Conservation (phyloP, 192 early-diverging fungal species). For the Coemansia sp. region DNA sequence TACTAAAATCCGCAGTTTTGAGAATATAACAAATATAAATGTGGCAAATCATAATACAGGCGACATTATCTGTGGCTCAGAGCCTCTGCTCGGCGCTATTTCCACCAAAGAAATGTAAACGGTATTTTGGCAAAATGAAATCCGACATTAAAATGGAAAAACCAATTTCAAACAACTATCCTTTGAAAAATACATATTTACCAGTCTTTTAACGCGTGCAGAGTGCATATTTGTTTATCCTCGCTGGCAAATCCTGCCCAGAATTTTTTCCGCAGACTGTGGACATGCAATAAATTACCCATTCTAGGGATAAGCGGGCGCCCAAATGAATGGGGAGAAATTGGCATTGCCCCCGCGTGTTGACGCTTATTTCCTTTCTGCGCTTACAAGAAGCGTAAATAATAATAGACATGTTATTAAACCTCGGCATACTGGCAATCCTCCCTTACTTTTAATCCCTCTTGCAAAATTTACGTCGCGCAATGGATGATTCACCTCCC, state of each 20-base stretch:
- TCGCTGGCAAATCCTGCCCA: neutral
- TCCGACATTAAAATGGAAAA: neutral
- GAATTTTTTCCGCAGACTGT: neutral
- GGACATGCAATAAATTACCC: neutral
- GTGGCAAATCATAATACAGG: neutral
- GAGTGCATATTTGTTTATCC: neutral
- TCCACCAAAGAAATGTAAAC: neutral
- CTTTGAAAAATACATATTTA: neutral
- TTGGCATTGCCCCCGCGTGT: neutral
- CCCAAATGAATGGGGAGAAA: neutral
- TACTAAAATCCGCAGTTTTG: neutral
- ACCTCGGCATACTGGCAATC: neutral
- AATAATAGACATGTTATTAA: neutral
- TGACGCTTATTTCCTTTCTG: neutral
- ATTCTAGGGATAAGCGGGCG: neutral
- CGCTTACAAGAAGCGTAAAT: neutral
- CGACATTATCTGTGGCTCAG: neutral
- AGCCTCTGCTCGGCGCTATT: neutral
- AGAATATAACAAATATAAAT: neutral
- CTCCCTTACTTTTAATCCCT: neutral
- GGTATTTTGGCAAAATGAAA: neutral
- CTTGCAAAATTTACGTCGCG: neutral
- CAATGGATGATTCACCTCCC: conserved; percentile 1
- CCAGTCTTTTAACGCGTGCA: neutral
- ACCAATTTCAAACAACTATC: neutral